Conservation (phyloP, 768 basidiomycete genomes). For the Lactarius quietus region DNA sequence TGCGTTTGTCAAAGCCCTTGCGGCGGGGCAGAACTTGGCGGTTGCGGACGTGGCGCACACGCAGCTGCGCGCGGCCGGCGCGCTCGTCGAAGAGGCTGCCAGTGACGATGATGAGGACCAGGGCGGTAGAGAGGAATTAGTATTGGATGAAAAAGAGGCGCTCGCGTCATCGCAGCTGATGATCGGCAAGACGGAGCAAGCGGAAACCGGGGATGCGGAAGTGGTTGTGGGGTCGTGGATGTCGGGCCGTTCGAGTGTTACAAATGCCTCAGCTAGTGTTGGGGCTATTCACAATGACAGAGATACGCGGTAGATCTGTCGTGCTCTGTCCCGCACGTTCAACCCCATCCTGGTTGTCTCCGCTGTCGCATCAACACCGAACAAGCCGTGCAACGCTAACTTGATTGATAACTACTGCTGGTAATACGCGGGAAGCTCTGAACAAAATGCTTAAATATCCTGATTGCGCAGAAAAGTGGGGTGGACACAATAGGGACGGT, state of each 20-base stretch:
- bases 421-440: too few species aligned
- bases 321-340: too few species aligned
- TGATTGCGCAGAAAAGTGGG: too few species aligned
- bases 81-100: constrained; percentile 14
- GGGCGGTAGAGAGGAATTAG: neutral
- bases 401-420: neutral
- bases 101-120: neutral
- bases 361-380: too few species aligned
- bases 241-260: constrained; percentile 17
- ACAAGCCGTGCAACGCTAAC: neutral
- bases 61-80: constrained; percentile 12
- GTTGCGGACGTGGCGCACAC: constrained; percentile 30
- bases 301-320: neutral
- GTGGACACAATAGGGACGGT: too few species aligned
- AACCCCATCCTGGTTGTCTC: too few species aligned
- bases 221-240: constrained; percentile 9
- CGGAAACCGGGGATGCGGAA: constrained; percentile 4
- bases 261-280: neutral
- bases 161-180: neutral
- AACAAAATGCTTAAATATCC: too few species aligned
- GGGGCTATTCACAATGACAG: neutral
- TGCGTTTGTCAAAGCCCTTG: constrained; percentile 73
- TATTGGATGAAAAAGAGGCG: constrained; percentile 18
- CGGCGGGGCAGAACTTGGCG: constrained; percentile 75
- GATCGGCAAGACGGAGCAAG: constrained; percentile 4